These are phyloP conservation scores for Salix exigua DNA, from an alignment of 345 rosid species.

Conservation along the genomic window DNA sequence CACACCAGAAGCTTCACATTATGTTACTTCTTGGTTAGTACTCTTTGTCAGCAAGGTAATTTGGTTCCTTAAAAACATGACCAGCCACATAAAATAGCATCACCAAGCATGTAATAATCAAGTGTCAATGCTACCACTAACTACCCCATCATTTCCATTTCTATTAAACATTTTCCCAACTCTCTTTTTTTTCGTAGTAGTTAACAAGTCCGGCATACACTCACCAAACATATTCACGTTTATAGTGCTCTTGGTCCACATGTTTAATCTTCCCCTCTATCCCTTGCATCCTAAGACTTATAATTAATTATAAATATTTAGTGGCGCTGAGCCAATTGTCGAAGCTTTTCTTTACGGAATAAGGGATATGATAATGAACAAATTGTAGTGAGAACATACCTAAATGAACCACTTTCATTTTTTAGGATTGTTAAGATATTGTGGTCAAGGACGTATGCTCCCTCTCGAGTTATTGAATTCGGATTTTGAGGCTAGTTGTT, in stretches of 20 bases:
- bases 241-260: neutral
- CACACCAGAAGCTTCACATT: no score
- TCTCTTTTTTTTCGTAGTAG: neutral
- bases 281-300: no score
- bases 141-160: constrained; percentile 33
- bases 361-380: neutral
- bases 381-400: neutral
- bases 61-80: neutral
- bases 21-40: neutral
- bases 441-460: no score
- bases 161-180: neutral
- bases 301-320: no score
- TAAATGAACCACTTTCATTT: neutral
- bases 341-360: neutral
- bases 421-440: no score
- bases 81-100: constrained; percentile 1
- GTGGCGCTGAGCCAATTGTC: neutral
- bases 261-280: neutral
- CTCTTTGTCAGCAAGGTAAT: constrained; percentile 3
- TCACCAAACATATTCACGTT: neutral
- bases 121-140: constrained; percentile 17
- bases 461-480: no score
- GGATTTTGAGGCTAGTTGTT: no score
- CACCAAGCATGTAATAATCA: neutral
- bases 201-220: neutral